Evolutionary conservation across 2,329 filamentous ascomycete genomes (phyloP).

Genomic region (Colletotrichum tanaceti): DNA sequence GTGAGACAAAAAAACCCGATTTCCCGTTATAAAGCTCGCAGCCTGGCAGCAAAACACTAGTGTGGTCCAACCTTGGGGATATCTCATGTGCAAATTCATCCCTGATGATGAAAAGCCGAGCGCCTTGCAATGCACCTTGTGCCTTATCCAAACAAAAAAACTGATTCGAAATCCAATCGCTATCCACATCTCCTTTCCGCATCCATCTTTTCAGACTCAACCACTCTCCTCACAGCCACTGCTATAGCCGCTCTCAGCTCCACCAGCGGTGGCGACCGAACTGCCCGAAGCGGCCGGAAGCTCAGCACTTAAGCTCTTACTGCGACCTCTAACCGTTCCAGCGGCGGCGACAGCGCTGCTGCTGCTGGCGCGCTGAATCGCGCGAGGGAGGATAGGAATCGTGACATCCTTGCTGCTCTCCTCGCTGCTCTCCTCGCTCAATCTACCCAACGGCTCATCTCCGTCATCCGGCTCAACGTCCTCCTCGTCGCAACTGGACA

Average conservation of each 20-base stretch:
- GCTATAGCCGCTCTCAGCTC: conserved; percentile 52
- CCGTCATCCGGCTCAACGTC: conserved; percentile 44
- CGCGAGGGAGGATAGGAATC: conserved; percentile 43
- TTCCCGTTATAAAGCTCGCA: not conserved
- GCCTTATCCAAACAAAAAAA: not conserved
- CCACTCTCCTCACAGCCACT: conserved; percentile 50
- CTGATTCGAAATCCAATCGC: not conserved
- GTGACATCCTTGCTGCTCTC: conserved; percentile 32
- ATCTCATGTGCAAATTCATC: conserved; percentile 6
- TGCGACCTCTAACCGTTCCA: conserved; percentile 47
- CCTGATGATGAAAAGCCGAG: conserved; percentile 3
- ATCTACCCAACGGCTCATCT: conserved; percentile 36
- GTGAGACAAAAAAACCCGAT: not conserved
- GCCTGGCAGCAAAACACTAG: not conserved
- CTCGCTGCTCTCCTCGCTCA: conserved; percentile 8
- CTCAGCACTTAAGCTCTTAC: conserved; percentile 49
- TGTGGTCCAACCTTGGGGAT: not conserved
- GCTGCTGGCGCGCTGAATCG: conserved; percentile 38
- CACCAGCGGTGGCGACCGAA: conserved; percentile 56
- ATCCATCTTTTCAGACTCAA: not conserved
- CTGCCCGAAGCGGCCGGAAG: conserved; percentile 47
- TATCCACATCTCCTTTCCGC: too few species aligned
- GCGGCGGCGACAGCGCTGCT: conserved; percentile 50
- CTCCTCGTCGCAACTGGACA: conserved; percentile 54
- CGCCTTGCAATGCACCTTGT: conserved; percentile 23